A percentile compares a stretch with the other conserved stretches of the same genome.
phyloP scores from a whole-genome alignment of 108 stramenopile species.

The Skeletonema potamos region DNA sequence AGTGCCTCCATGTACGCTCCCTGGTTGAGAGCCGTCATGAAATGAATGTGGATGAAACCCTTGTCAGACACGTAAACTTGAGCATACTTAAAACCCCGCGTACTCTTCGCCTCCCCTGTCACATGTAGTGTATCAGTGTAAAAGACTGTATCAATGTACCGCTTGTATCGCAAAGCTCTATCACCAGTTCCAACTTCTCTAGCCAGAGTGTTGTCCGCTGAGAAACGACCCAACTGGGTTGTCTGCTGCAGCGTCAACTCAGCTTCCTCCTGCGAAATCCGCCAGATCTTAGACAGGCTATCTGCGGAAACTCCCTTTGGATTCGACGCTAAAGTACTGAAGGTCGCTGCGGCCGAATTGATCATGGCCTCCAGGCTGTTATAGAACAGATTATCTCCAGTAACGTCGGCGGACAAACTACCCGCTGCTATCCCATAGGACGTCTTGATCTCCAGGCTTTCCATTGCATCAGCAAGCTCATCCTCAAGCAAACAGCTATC shows the following conservation, averaged over 20 bases:
- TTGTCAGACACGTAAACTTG: constrained; percentile 36
- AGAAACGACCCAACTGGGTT: constrained; percentile 6
- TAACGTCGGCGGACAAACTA: neutral
- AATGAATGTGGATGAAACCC: constrained; percentile 17
- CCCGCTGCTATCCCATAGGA: neutral
- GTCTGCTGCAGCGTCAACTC: constrained; percentile 20
- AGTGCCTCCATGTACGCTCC: constrained; percentile 21
- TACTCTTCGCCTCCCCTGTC: constrained; percentile 19
- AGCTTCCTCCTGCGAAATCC: constrained; percentile 18
- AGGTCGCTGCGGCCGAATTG: neutral
- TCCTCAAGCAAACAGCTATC: neutral
- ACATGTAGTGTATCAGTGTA: constrained; percentile 42
- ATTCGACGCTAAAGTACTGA: constrained; percentile 9
- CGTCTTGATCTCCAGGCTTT: neutral
- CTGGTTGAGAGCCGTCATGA: constrained; percentile 12
- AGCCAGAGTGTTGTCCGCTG: neutral
- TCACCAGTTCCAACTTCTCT: constrained; percentile 38
- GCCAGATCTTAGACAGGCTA: constrained; percentile 37
- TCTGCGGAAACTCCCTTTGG: constrained; percentile 23
- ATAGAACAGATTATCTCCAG: neutral
- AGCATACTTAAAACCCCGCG: constrained; percentile 11
- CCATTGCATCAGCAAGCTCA: neutral
- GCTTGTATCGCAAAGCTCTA: constrained; percentile 23
- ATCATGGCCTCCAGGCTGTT: neutral
- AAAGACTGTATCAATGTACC: constrained; percentile 11